Evolutionary conservation across 306 rosid species (phyloP).

Genomic region (Biancaea sappan): DNA sequence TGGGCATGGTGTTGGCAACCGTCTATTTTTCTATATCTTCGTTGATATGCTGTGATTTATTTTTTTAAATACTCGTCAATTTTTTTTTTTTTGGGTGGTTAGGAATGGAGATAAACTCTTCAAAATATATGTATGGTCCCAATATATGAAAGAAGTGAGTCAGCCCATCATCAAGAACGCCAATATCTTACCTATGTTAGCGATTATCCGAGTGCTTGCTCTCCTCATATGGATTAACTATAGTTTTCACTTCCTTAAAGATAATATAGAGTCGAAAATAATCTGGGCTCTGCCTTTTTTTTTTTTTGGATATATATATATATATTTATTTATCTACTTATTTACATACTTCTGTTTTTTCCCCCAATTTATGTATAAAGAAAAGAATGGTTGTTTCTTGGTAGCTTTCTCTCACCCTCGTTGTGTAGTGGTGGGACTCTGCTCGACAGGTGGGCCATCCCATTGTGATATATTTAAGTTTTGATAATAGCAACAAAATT

Average conservation of each 20-base stretch:
- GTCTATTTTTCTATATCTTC: background rate
- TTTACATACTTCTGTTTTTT: background rate
- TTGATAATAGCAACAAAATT: background rate
- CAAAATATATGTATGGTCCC: conserved; percentile 17
- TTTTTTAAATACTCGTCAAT: background rate
- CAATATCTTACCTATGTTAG: conserved; percentile 1
- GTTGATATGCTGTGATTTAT: conserved; percentile 9
- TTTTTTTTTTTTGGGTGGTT: background rate
- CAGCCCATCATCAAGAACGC: background rate
- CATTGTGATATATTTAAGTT: background rate
- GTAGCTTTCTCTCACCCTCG: background rate
- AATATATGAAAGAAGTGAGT: background rate
- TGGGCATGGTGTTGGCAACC: background rate
- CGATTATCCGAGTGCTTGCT: background rate
- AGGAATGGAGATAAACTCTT: conserved; percentile 18
- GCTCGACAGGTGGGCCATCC: background rate
- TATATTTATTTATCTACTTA: no score
- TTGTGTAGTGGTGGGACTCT: background rate
- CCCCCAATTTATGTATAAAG: background rate
- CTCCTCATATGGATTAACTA: background rate
- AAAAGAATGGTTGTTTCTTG: background rate
- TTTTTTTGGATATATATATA: background rate
- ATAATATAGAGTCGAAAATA: background rate
- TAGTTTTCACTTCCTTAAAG: background rate
- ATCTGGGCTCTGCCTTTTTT: background rate